Conservation (phyloP, 2,329 filamentous ascomycete genomes). For the Colletotrichum theobromicola region DNA sequence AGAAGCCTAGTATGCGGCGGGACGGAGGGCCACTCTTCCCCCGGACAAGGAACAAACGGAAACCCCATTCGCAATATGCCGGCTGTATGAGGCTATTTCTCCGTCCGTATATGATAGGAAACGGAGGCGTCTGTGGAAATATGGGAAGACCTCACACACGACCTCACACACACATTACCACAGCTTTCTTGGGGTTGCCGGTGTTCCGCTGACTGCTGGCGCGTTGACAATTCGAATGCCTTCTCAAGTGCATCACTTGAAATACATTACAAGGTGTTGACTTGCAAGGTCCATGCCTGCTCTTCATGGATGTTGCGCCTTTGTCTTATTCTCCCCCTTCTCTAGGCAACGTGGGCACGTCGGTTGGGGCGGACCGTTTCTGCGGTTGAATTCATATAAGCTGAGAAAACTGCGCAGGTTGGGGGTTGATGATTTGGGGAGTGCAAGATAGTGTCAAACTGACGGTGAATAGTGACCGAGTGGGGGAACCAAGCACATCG, state of each 20-base stretch:
- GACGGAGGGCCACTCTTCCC: slow-evolving; percentile 4
- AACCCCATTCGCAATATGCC: not conserved
- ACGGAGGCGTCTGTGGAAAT: slow-evolving; percentile 17
- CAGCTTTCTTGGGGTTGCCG: slow-evolving; percentile 24
- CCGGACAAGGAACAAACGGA: slow-evolving; percentile 15
- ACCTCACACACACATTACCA: not conserved
- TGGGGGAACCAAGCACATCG: slow-evolving; percentile 26
- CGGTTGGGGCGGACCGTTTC: slow-evolving; percentile 47
- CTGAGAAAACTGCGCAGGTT: slow-evolving; percentile 7
- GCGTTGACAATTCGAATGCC: slow-evolving; percentile 26
- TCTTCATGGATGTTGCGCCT: slow-evolving; percentile 21
- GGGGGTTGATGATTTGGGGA: slow-evolving; percentile 14
- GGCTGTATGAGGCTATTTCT: not conserved
- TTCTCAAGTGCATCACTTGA: slow-evolving; percentile 33
- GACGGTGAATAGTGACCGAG: slow-evolving; percentile 14
- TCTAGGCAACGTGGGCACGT: slow-evolving; percentile 38
- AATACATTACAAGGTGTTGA: slow-evolving; percentile 11
- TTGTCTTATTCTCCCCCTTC: slow-evolving; percentile 30
- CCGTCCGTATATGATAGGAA: slow-evolving; percentile 13
- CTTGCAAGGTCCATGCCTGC: not conserved
- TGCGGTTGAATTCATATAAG: slow-evolving; percentile 32
- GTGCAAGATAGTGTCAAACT: slow-evolving; percentile 14
- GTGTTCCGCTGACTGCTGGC: slow-evolving; percentile 27
- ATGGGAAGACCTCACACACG: slow-evolving; percentile 5
- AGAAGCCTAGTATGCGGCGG: not conserved